Conservation (phyloP, 257 asterid genomes). For the Buddleja alternifolia region DNA sequence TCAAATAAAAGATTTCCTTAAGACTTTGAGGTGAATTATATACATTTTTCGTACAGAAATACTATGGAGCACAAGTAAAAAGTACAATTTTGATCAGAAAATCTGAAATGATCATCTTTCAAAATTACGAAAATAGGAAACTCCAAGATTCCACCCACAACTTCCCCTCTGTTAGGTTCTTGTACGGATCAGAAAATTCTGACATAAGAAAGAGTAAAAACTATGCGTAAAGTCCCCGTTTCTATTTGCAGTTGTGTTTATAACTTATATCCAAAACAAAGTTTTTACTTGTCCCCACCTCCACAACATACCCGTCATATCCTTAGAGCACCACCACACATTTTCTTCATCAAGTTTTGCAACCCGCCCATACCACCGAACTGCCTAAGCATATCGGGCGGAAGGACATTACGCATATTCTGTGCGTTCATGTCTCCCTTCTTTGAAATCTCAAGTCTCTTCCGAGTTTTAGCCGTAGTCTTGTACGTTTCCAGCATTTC, state of each 20-base stretch:
- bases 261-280: background rate
- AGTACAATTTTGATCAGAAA: too few relatives aligned
- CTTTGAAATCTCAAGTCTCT: slow-evolving; percentile 95
- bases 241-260: background rate
- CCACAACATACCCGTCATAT: slow-evolving; percentile 98
- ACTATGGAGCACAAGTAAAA: too few relatives aligned
- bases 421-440: slow-evolving; percentile 95
- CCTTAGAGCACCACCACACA: slow-evolving; percentile 83
- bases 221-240: too few relatives aligned
- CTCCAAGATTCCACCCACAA: too few relatives aligned
- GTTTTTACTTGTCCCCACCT: slow-evolving; percentile 61
- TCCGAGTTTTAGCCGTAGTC: slow-evolving; percentile 83
- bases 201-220: too few relatives aligned
- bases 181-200: too few relatives aligned
- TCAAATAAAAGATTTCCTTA: too few relatives aligned
- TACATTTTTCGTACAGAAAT: too few relatives aligned
- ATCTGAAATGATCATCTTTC: too few relatives aligned
- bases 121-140: too few relatives aligned
- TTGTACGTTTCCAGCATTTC: slow-evolving; percentile 96
- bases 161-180: too few relatives aligned
- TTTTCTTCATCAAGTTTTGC: slow-evolving; percentile 91
- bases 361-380: slow-evolving; percentile 96
- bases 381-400: slow-evolving; percentile 93
- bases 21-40: too few relatives aligned
- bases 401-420: slow-evolving; percentile 92